phyloP scores from a whole-genome alignment of 192 early-diverging fungal species.

The Gonapodya sp. region DNA sequence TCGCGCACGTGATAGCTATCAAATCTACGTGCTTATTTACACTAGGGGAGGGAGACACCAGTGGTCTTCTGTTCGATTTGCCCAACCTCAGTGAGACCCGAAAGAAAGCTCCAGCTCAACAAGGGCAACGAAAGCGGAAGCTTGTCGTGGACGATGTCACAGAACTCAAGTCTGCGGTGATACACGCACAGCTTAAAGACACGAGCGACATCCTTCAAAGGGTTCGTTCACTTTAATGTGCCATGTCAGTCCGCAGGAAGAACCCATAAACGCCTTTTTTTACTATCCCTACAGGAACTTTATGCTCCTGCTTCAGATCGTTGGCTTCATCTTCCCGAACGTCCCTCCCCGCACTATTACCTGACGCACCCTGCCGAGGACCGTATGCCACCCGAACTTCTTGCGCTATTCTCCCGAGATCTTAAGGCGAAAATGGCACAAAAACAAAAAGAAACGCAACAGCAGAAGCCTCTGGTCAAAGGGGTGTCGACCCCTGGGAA shows the following conservation, averaged over 20 bases:
- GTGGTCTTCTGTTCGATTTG: background rate
- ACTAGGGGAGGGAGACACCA: background rate
- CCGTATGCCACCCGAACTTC: constrained; percentile 22
- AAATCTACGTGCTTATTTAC: background rate
- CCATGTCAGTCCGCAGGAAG: background rate
- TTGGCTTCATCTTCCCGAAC: background rate
- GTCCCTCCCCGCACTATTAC: constrained; percentile 16
- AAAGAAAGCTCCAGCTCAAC: background rate
- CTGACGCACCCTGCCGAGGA: constrained; percentile 22
- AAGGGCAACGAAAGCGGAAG: constrained; percentile 33
- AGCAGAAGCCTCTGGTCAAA: background rate
- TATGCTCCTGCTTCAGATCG: background rate
- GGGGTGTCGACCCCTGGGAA: background rate
- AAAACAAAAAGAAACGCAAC: background rate
- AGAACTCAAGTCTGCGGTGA: constrained; percentile 46
- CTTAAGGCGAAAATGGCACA: background rate
- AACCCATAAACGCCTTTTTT: background rate
- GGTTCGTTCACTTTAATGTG: background rate
- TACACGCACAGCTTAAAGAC: constrained; percentile 39
- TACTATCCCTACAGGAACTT: background rate
- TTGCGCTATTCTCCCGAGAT: background rate
- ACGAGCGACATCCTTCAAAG: constrained; percentile 38
- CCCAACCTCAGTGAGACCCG: background rate
- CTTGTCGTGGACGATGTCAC: constrained; percentile 57
- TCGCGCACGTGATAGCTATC: too few relatives aligned